Evolutionary conservation across 2,329 filamentous ascomycete genomes (phyloP), one percentile per base, ranked within the genome.

Genomic region (Colletotrichum lindemuthianum): DNA sequence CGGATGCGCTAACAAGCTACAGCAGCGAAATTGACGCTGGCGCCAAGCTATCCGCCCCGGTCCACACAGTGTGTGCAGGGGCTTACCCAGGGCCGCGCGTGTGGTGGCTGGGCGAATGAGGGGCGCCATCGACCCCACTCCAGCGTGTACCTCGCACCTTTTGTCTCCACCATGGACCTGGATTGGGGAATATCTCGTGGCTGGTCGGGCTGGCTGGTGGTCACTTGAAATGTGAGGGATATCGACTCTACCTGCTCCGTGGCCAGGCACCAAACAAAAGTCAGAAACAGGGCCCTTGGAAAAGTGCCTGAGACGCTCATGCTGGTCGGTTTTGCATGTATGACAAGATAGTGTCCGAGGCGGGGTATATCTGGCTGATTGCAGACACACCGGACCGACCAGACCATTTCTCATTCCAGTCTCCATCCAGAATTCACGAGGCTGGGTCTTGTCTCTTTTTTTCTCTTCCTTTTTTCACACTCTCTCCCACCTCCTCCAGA

Each of bases 91-190:
- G 61, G 61, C 61, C 61, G 61, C 61, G 61, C 58, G 61, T 65
- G 61, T 65, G 58, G 58, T 65, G 61, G 61, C 61, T 65, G 61
- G 61, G 51, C 61, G 61, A 61, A 65, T 65, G 61, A 65, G 51
- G 61, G 58, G 51, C 47, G 39, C 32, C 12, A 4, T 8, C 0
- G 0, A n/a, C 39, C 41, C 58, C 61, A 65, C 58, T 2, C 1
- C 24, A 24, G 24, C 24, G 24, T 24, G 24, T 24, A 24, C 24
- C 24, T 24, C 24, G 24, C 5, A 24, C 24, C 24, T 24, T 24
- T 24, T 6, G 10, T 24, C 50, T n/a, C 61, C 47, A 48, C 52
- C 58, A 8, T 10, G 40, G 34, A 56, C n/a, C 61, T 52, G 39
- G 45, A 48, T 41, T 65, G 61, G 61, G 51, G 40, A 65, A 57